phyloP scores from a whole-genome alignment of 1,284 basidiomycete species.

The Coriolopsis trogii region DNA sequence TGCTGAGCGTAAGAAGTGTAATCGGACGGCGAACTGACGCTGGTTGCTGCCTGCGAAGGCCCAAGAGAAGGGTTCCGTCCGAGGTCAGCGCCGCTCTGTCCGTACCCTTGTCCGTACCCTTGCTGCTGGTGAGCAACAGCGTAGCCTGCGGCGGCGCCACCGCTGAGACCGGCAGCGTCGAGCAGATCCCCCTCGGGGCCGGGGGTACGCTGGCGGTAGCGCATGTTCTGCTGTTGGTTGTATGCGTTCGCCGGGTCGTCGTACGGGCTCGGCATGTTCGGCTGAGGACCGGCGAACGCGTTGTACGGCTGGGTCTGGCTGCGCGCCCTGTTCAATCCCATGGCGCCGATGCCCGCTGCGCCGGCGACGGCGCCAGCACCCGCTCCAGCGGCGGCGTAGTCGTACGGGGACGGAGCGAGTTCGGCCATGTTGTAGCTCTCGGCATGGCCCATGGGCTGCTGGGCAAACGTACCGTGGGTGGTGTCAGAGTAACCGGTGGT shows the following conservation, averaged over 20 bases:
- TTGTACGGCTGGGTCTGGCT: slow-evolving; percentile 36
- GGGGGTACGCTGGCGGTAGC: slow-evolving; percentile 14
- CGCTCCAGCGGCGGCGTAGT: slow-evolving; percentile 35
- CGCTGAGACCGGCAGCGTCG: slow-evolving; percentile 29
- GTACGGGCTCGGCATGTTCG: slow-evolving; percentile 23
- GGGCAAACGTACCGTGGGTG: slow-evolving; percentile 62
- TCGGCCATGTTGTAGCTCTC: slow-evolving; percentile 56
- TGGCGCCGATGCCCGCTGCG: slow-evolving; percentile 35
- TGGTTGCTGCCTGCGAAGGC: slow-evolving; percentile 32
- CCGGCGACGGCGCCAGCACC: slow-evolving; percentile 28
- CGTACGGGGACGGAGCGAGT: slow-evolving; percentile 40
- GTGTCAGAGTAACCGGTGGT: slow-evolving; percentile 55
- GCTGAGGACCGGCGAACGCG: slow-evolving; percentile 34
- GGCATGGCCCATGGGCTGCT: slow-evolving; percentile 48
- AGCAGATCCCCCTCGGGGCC: slow-evolving; percentile 15
- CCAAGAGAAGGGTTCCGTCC: slow-evolving; percentile 36
- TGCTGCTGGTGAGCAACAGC: slow-evolving; percentile 12
- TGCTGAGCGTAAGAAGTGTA: slow-evolving; percentile 21
- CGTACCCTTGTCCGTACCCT: neutral
- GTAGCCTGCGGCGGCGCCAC: slow-evolving; percentile 32
- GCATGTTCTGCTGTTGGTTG: slow-evolving; percentile 14
- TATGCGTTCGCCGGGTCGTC: slow-evolving; percentile 15
- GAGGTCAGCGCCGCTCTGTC: slow-evolving; percentile 19
- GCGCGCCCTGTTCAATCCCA: slow-evolving; percentile 32
- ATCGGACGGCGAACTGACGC: slow-evolving; percentile 13